A percentile compares a stretch with the other conserved stretches of the same genome.
phyloP scores from a whole-genome alignment of 495 filamentous ascomycete species.

The Penicillium subrubescens region DNA sequence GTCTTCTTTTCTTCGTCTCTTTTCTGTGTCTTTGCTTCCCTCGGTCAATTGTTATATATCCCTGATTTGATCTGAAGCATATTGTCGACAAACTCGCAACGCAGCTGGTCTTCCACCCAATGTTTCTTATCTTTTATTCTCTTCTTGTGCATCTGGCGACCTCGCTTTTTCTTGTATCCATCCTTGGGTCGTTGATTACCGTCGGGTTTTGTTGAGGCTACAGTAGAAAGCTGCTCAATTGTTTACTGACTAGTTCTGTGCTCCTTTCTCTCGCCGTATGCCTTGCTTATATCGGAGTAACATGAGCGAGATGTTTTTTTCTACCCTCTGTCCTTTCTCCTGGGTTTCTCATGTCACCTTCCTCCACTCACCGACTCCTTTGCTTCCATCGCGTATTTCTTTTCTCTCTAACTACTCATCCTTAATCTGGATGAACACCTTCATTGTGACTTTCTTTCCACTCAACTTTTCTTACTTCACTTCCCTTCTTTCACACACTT shows the following conservation, averaged over 20 bases:
- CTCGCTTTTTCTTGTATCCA: not conserved
- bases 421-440: constrained; percentile 9
- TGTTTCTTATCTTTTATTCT: not conserved
- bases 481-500: constrained; percentile 7
- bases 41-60: constrained; percentile 31
- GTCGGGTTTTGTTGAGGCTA: not conserved
- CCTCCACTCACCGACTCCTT: not conserved
- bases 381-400: not conserved
- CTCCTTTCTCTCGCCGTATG: not conserved
- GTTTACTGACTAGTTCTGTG: not conserved
- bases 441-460: constrained; percentile 24
- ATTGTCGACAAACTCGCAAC: constrained; percentile 25
- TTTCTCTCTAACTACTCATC: not conserved
- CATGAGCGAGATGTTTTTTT: not conserved
- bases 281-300: not conserved
- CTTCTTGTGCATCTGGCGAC: constrained; percentile 7
- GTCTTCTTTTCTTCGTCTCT: constrained; percentile 14
- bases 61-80: constrained; percentile 37
- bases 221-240: not conserved
- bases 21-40: constrained; percentile 14
- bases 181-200: not conserved
- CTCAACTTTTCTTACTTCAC: constrained; percentile 2
- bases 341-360: constrained; percentile 2
- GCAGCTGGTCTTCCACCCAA: constrained; percentile 17
- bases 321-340: not conserved